Base-by-base conservation (phyloP, 306 rosid species). In the Medicago lupulina region DNA sequence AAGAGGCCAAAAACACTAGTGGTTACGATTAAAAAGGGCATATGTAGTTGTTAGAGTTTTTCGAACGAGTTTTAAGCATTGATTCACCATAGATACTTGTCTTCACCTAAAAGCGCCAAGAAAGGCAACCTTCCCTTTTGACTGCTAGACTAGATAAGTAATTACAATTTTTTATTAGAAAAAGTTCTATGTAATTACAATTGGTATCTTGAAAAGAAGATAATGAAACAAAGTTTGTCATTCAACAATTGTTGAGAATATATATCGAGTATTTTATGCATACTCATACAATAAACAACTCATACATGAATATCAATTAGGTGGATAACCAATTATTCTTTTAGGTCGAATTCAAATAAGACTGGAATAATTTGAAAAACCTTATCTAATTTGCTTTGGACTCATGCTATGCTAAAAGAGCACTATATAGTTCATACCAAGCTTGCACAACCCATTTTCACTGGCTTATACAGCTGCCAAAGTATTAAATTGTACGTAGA, bases 211-310 rank as follows among this genome's bases (percentile, higher is more conserved):
- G 3, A 36, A 38, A 8, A n/a, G 25, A n/a, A 36, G 25, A 63
- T 36, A 31, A 14, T 36, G 21, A 10, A 36, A 67, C 57, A 67
- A 67, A 67, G 16, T 10, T 19, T 46, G 36, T 41, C 7, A 66
- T 18, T 66, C 11, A 67, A 41, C 53, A 21, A 25, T 41, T 39
- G 1, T 18, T 67, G 36, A 67, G 9, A 67, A 12, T 19, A 67
- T 43, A 66, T 2, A 16, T 16, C 8, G 70, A 41, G 9, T 44
- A 19, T 43, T 21, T 15, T 55, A 23, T 57, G 53, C 21, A 23
- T 58, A 41, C 23, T 55, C 16, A 21, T 40, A 53, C 41, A 63
- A 75, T 64, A 34, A 50, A 75, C 39, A 64, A 39, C 40, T 18
- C 13, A 36, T 39, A 39, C 64, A 51, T 39, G 55, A 38, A 7